Base-by-base conservation (phyloP, 2,329 filamentous ascomycete species). In the Fusarium algeriense region DNA sequence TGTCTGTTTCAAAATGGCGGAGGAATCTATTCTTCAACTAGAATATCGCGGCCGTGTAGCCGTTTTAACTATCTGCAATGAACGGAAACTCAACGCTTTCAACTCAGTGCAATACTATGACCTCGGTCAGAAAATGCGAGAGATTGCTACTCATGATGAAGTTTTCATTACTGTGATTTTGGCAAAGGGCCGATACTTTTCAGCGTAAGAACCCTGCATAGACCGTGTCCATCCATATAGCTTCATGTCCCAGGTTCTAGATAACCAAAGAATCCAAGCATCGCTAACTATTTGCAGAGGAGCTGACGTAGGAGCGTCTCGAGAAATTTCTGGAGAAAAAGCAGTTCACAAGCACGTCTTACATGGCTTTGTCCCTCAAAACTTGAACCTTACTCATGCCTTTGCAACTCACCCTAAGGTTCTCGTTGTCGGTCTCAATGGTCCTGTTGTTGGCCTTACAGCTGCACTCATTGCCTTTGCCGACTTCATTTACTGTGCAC, bases 371-470 rank as follows among this genome's bases (percentile, higher is more conserved):
- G 92, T 93, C 14, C 86, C 91, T 73, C 92, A 92, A 86, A 98
- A 98, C 85, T 88, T 98, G 61, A 93, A 97, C 86, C 88, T 93
- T 76, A 96, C 95, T 4, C 91, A 93, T 76, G 91, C 94, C 75
- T 97, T 98, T 85, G 95, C 96, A 85, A 91, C 90, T 17, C 96
- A 98, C 83, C 93, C 94, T 75, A 98, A 98, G 84, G 92, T 98
- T 82, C 92, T 98, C 28, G 88, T 98, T 66, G 91, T 91, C 1
- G 96, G 93, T 0, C 90, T 98, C 73, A 98, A 98, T 83, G 96
- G 95, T 6, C 96, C 96, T 9, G 94, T 91, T 14, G 87, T 99
- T 57, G 96, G 96, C 9, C 90, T 98, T 35, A 93, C 92, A 4
- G 96, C 95, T 2, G 95, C 95, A 0, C 83, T 98, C 1, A 85